Base-by-base conservation (phyloP, 306 rosid species). In the Pachyrhizus erosus region DNA sequence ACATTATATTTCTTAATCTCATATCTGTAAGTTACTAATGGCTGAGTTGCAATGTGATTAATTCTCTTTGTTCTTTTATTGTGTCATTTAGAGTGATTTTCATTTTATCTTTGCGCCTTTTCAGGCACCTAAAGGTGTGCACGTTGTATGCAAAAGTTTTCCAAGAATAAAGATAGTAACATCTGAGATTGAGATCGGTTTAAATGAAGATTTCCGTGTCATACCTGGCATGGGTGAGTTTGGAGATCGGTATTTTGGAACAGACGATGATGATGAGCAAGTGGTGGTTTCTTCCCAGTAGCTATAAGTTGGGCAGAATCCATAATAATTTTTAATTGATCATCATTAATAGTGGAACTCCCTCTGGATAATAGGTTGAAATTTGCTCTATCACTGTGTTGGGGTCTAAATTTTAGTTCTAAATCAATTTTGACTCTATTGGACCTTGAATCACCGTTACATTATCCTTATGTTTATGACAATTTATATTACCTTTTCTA, bases 181-280 rank as follows among this genome's bases (percentile, higher is more conserved):
- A 76, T 96, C 99, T 42, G 98, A 96, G 90, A 96, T 94, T 34
- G 98, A 96, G 62, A 86, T 52, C 21, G 99, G 98, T 81, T 87
- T 96, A 88, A 96, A 96, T 43, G 75, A 84, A 73, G 97, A 96
- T 81, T 96, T 66, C 34, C 97, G 99, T 5, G 99, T 96, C n/a
- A 84, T 96, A 24, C 99, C 99, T 0, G 98, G 99, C 67, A 96
- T 96, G 98, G 99, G 98, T 6, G 99, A 96, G 89, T 96, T 96
- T 37, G 99, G 99, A 49, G 99, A 96, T 85, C 73, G 99, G 51
- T 96, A 96, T 83, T 96, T 96, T 67, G 99, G 99, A 88, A 96
- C 99, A 0, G 99, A 96, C 61, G 99, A 96, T 46, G 97, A 93
- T 3, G 92, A 90, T 34, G 87, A 74, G 67, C 87, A 81, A 77